Base-by-base conservation (phyloP, 495 filamentous ascomycete genomes). In the Lentithecium fluviatile region DNA sequence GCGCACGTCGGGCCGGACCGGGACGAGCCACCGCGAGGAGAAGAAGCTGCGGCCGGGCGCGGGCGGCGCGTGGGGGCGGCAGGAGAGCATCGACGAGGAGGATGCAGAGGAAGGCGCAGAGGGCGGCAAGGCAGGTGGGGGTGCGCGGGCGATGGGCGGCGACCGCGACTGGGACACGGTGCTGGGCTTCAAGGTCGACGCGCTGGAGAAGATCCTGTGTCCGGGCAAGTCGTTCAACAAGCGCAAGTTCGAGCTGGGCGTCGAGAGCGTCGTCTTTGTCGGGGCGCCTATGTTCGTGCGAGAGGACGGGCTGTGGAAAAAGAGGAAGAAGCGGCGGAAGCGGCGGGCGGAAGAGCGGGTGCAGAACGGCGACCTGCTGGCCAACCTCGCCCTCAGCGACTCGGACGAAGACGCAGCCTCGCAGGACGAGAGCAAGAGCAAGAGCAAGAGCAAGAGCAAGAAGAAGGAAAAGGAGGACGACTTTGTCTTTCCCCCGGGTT, bases 271-370 rank as follows among this genome's bases (percentile, higher is more conserved):
- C 46, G 84, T 86, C 45, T 96, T 94, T 69, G 79, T 96, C 7
- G 89, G 92, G 2, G 89, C 88, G 75, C 94, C 94, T 15, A 83
- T 96, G 37, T 93, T 92, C 71, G 85, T 94, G 40, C 83, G 86
- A 5, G 86, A 90, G 57, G 91, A 95, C 75, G 94, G 92, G 1
- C 76, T 77, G 43, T 97, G 94, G 94, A 83, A 83, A 72, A 96
- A 91, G 77, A 55, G 58, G 45, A 69, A 76, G 52, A 88, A 83
- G 78, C 88, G 85, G 73, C 81, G 81, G 62, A 58, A 76, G 64
- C 82, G 19, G 19, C 13, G 25, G 25, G 13, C 21, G 45, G 26
- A 58, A 17, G 54, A 58, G 38, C 24, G 10, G 12, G 21, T 36
- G 11, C 21, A 56, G 17, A 78, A 71, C 72, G 65, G 34, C 29